phyloP scores from a whole-genome alignment of 371 early-diverging fungal species.

The Mortierella sp. region DNA sequence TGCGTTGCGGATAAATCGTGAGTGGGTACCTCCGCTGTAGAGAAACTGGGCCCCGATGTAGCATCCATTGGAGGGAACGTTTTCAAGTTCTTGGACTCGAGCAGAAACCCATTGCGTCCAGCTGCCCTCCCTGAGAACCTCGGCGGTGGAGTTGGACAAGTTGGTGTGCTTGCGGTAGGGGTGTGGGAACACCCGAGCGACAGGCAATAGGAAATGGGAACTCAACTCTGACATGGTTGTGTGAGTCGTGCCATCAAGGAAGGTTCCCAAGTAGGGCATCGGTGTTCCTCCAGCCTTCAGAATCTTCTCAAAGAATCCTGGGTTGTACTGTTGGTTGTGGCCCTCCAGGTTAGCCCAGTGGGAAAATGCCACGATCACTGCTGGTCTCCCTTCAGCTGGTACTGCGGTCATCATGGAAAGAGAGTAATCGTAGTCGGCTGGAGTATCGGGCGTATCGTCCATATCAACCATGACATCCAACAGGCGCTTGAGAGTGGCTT shows the following conservation, averaged over 20 bases:
- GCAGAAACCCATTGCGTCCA: conserved; percentile 29
- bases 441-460: conserved; percentile 13
- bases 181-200: conserved; percentile 34
- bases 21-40: conserved; percentile 38
- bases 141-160: conserved; percentile 31
- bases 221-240: conserved; percentile 35
- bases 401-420: conserved; percentile 18
- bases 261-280: neutral
- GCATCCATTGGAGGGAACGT: neutral
- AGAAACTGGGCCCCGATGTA: conserved; percentile 41
- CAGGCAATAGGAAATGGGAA: conserved; percentile 38
- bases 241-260: conserved; percentile 13
- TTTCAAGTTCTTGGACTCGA: conserved; percentile 27
- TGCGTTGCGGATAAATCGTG: conserved; percentile 14
- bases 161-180: conserved; percentile 47
- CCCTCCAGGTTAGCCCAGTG: conserved; percentile 55
- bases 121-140: conserved; percentile 6
- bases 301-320: conserved; percentile 29
- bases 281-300: conserved; percentile 21
- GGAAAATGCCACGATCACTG: conserved; percentile 36
- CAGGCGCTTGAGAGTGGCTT: conserved; percentile 22
- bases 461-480: conserved; percentile 35
- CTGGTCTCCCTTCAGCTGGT: neutral
- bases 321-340: conserved; percentile 14
- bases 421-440: conserved; percentile 43